Evolutionary conservation across 2,329 filamentous ascomycete genomes (phyloP), one percentile per base, ranked within the genome.

Genomic region (Fusarium redolens): DNA sequence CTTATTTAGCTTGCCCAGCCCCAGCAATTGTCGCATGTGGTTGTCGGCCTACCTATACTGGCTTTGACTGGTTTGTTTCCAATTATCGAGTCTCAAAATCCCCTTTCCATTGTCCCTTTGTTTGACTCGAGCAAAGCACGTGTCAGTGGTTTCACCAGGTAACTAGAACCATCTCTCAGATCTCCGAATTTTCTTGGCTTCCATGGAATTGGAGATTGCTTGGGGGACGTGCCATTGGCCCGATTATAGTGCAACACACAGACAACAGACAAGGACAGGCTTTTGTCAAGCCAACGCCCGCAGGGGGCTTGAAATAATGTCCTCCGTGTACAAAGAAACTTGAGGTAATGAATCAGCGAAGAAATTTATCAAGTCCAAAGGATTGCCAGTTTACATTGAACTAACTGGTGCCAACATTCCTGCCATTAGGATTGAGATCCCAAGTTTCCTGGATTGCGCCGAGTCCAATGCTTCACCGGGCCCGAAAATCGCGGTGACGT

Each of bases 171-270:
- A 37, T 20, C 17, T 38, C 57, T 38, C n/a, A 61, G 50, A 68
- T 68, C 66, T 71, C 50, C 43, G 28, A 65, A 65, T 56, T 61
- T 54, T 48, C 58, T 65, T 69, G 63, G 59, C 63, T 37, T 44
- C 44, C 55, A 50, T 65, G 25, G 44, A 68, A 65, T 68, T 61
- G 69, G 71, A 60, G 69, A 72, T 69, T 61, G 38, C 28, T 58
- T 65, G 64, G 18, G 25, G 17, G 43, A 7, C 45, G 18, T 65
- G 38, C 33, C 45, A 73, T 73, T 73, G 71, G 71, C 44, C 40
- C 55, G 68, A 74, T 74, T 72, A 45, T 37, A 63, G 31, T 48
- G 41, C 37, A 47, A n/a, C 37, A 58, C 57, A 48, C 51, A 41
- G 40, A 54, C 45, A 55, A 25, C 28, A 22, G 28, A 63, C 65